Base-by-base conservation (phyloP, 139 green algal species). In the Gonium pectorale region DNA sequence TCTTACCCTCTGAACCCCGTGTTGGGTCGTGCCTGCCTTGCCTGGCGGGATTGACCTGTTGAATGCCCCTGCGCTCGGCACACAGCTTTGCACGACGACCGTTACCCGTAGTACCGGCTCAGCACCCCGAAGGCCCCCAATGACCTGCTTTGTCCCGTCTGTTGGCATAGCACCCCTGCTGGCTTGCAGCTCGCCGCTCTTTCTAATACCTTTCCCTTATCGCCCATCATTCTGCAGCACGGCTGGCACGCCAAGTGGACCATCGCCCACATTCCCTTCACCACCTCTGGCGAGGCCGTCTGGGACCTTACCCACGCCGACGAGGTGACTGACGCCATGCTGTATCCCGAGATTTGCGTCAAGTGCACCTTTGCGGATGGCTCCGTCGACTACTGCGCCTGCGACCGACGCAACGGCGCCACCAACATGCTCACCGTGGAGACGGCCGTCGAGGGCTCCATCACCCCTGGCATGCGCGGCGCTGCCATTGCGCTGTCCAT, bases 401-500 rank as follows among this genome's bases (percentile, higher is more conserved):
- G 63, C 64, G 79, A 73, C 44, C 67, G 67, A 44, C 59, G 67
- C 59, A 67, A 67, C 72, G 37, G 37, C 22, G 59, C 19, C 73
- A n/a, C n/a, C 64, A 51, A 46, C n/a, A 49, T 29, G 13, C 63
- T 77, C 4, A 85, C 78, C 41, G 41, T 91, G 27, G 52, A 86
- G 75, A 85, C 82, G 1, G 44, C 56, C 0, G 87, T 83, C 9
- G 27, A 78, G 9, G 54, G 40, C 35, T 79, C 68, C 66, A 89
- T 88, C 64, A 91, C 87, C 0, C 63, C 70, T 6, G 51, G 43
- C 43, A 86, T 91, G 82, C 67, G 44, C 24, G 84, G 71, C 37
- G 83, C 80, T 15, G 79, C 88, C 59, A 91, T 89, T 52, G 79
- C 87, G n/a, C 33, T 91, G 43, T 83, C 79, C 27, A 54, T 91